Base-by-base conservation (phyloP, 148 eudicot species). In the Diospyros kaki region DNA sequence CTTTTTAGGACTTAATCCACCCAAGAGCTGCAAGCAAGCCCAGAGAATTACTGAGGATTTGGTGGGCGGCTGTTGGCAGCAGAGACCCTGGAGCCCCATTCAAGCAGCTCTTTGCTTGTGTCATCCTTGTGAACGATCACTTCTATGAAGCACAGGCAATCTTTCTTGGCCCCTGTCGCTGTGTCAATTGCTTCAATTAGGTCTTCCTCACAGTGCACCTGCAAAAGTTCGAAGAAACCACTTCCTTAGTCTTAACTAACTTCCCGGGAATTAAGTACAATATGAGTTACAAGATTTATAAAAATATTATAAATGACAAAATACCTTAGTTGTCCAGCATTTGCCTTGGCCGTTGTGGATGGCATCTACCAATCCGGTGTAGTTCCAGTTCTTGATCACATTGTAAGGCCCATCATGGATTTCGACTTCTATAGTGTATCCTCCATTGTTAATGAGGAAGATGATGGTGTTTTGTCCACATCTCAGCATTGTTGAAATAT, bases 361-460 rank as follows among this genome's bases (percentile, higher is more conserved):
- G 6, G 78, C 78, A 46, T 67, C 72, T 6, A 75, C 72, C 14
- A 75, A 12, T n/a, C 46, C 77, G 15, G 71, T 75, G 55, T 66
- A 66, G 64, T 75, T 56, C 77, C 78, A 75, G 66, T 75, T 67
- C 65, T 75, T 75, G 61, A 75, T 75, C 40, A 67, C 72, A 67
- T 75, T 75, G 78, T 75, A 75, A 44, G 72, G 72, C 56, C 78
- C 78, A 48, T 67, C 78, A 38, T 75, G 78, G 62, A 75, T 66
- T 45, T 56, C 72, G 18, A 65, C 71, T 58, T 75, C 77, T 43
- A 52, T 66, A 18, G 73, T 58, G 50, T 76, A 76, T 14, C 79
- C 79, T 3, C 79, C 79, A 69, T 76, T 76, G 58, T 76, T 76
- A 9, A 76, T 76, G 4, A 76, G 67, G 74, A 76, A 76, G 58